phyloP scores from a whole-genome alignment of 805 yeast species.

The Metschnikowia noctiluminum region DNA sequence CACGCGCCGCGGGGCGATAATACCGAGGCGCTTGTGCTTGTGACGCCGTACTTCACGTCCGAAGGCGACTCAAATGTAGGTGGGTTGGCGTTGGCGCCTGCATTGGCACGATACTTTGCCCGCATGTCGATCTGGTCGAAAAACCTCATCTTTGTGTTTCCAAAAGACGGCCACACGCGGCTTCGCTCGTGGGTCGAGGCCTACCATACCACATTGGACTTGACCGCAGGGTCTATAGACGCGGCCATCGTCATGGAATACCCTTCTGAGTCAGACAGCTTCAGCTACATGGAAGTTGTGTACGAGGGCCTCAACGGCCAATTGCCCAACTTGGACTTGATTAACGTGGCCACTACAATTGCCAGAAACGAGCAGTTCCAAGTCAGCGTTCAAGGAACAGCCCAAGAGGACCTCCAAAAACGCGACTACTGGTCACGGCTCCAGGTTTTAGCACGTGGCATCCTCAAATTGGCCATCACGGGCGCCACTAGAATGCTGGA shows the following conservation, averaged over 20 bases:
- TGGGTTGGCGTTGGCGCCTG: conserved; percentile 69
- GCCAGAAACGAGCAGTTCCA: conserved; percentile 74
- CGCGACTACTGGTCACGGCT: conserved; percentile 55
- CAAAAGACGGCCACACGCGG: conserved; percentile 65
- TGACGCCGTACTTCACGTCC: conserved; percentile 80
- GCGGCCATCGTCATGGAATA: conserved; percentile 85
- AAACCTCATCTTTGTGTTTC: conserved; percentile 81
- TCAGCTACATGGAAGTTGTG: conserved; percentile 68
- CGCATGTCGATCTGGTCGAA: conserved; percentile 95
- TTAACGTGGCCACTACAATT: conserved; percentile 75
- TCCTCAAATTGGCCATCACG: conserved; percentile 63
- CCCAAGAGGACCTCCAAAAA: conserved; percentile 43
- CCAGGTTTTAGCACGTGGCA: conserved; percentile 57
- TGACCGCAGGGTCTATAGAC: conserved; percentile 91
- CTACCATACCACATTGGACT: conserved; percentile 78
- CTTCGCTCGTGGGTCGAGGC: conserved; percentile 90
- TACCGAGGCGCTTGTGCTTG: conserved; percentile 89
- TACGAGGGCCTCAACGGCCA: conserved; percentile 95
- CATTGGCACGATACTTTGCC: conserved; percentile 75
- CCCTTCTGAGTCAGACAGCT: conserved; percentile 60
- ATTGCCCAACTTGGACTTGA: conserved; percentile 85
- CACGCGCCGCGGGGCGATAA: conserved; percentile 96
- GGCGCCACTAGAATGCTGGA: conserved; percentile 63
- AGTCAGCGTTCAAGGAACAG: conserved; percentile 61
- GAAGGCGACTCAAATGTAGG: conserved; percentile 69